Evolutionary conservation across 2,329 filamentous ascomycete species (phyloP).

Genomic region (Fusarium paranaense): DNA sequence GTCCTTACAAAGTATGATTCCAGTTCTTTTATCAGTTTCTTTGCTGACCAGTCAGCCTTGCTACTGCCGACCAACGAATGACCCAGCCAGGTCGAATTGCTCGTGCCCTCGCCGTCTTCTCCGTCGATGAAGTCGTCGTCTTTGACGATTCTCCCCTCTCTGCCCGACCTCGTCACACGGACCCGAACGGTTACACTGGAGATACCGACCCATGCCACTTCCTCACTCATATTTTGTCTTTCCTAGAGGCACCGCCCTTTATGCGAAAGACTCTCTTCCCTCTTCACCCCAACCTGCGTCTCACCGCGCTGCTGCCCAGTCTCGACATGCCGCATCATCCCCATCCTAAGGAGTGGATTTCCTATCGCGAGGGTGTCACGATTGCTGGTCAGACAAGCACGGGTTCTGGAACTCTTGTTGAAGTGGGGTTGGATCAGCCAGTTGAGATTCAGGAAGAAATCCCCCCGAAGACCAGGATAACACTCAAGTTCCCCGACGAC

Average conservation of each 20-base stretch:
- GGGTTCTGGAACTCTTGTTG: constrained; percentile 65
- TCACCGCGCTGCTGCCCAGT: constrained; percentile 78
- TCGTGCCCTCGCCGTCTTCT: constrained; percentile 84
- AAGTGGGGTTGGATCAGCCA: constrained; percentile 67
- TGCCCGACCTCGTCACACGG: constrained; percentile 59
- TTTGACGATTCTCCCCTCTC: constrained; percentile 75
- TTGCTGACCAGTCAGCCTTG: constrained; percentile 61
- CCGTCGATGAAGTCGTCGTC: constrained; percentile 84
- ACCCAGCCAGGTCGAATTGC: constrained; percentile 80
- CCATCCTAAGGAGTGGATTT: constrained; percentile 79
- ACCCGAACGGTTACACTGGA: constrained; percentile 71
- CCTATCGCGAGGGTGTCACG: constrained; percentile 83
- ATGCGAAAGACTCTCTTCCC: constrained; percentile 82
- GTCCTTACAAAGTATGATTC: constrained; percentile 76
- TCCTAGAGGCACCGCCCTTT: constrained; percentile 86
- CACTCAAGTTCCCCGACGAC: constrained; percentile 71
- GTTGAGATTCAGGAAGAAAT: constrained; percentile 70
- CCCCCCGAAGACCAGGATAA: constrained; percentile 78
- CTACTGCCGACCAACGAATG: constrained; percentile 81
- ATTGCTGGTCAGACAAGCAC: constrained; percentile 58
- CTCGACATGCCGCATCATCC: constrained; percentile 90
- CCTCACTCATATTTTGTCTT: constrained; percentile 81
- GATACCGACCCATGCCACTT: constrained; percentile 84
- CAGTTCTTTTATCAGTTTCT: too few relatives aligned
- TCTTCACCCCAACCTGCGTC: constrained; percentile 80